Conservation (phyloP, 768 basidiomycete species). For the Suillus plorans region DNA sequence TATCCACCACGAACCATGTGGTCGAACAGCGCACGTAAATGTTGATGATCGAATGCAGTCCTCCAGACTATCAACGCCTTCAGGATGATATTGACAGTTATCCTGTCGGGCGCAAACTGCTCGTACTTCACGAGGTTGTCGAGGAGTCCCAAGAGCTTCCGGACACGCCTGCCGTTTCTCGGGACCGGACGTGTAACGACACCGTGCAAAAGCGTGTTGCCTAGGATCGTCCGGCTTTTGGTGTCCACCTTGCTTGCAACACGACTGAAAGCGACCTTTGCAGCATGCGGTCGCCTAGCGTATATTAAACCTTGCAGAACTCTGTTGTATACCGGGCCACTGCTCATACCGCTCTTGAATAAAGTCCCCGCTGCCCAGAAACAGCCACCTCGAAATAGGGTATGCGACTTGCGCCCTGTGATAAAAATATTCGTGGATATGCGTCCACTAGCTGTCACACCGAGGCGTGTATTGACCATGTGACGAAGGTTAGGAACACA, state of each 20-base stretch:
- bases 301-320: conserved; percentile 33
- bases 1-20: conserved; percentile 60
- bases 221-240: conserved; percentile 41
- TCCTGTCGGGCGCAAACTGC: conserved; percentile 60
- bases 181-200: conserved; percentile 31
- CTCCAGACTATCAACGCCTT: conserved; percentile 59
- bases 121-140: conserved; percentile 41
- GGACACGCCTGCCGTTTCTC: conserved; percentile 46
- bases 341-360: conserved; percentile 11
- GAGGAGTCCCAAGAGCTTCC: conserved; percentile 39
- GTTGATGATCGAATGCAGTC: conserved; percentile 37
- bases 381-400: background rate
- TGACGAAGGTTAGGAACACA: background rate
- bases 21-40: conserved; percentile 62
- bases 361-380: background rate
- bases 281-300: conserved; percentile 43
- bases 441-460: background rate
- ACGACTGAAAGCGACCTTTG: conserved; percentile 40
- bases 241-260: conserved; percentile 29
- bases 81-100: conserved; percentile 70
- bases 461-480: background rate
- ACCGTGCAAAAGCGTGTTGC: conserved; percentile 58
- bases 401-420: background rate
- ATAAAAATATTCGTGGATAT: background rate
- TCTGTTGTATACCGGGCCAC: conserved; percentile 20